phyloP scores from a whole-genome alignment of 2,329 filamentous ascomycete species.

The Lachnellula arida region DNA sequence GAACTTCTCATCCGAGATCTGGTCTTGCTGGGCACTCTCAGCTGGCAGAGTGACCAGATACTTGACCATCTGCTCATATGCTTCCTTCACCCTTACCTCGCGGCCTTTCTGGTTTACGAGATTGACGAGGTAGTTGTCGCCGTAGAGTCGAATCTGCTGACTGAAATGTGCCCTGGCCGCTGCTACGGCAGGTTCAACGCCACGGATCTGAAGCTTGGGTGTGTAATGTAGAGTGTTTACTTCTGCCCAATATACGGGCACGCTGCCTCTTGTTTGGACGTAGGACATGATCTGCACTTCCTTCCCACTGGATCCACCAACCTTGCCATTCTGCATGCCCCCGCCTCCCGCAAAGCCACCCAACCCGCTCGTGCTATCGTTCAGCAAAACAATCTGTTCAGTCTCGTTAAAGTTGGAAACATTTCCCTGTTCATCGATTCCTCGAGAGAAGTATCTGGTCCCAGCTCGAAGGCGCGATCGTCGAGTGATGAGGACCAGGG shows the following conservation, averaged over 20 bases:
- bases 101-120: constrained; percentile 94
- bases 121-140: constrained; percentile 96
- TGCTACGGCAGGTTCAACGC: constrained; percentile 71
- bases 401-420: constrained; percentile 99
- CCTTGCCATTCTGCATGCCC: constrained; percentile 70
- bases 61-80: constrained; percentile 87
- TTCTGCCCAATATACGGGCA: constrained; percentile 94
- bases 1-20: constrained; percentile 72
- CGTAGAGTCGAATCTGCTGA: constrained; percentile 89
- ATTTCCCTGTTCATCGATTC: constrained; percentile 87
- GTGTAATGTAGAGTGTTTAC: constrained; percentile 90
- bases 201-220: constrained; percentile 82
- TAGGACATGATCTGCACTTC: constrained; percentile 91
- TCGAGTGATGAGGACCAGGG: constrained; percentile 81
- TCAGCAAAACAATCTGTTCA: constrained; percentile 85
- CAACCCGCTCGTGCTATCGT: constrained; percentile 70
- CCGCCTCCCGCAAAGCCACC: constrained; percentile 76
- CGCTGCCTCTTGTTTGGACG: constrained; percentile 92
- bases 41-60: constrained; percentile 64
- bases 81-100: constrained; percentile 82
- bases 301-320: constrained; percentile 52
- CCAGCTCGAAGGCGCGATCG: constrained; percentile 84
- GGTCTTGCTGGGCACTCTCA: constrained; percentile 62
- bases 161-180: constrained; percentile 85
- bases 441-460: constrained; percentile 91